phyloP scores from a whole-genome alignment of 352 stramenopile species.

The Phytopythium helicoides region DNA sequence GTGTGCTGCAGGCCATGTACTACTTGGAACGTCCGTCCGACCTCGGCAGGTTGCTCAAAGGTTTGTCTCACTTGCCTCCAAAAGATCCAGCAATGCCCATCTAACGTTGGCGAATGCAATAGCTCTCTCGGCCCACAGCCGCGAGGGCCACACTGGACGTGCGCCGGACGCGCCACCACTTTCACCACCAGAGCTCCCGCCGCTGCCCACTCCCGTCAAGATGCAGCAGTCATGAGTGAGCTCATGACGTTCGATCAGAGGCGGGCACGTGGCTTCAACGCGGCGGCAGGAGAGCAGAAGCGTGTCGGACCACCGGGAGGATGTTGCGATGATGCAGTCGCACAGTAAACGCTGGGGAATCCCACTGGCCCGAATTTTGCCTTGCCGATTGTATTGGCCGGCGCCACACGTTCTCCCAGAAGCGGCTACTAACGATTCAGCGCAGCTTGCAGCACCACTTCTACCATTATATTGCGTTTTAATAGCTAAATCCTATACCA shows the following conservation, averaged over 20 bases:
- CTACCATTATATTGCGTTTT: background rate
- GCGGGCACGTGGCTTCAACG: background rate
- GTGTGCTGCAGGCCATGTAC: conserved; percentile 64
- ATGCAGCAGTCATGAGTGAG: conserved; percentile 3
- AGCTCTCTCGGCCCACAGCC: conserved; percentile 60
- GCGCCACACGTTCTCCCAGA: conserved; percentile 6
- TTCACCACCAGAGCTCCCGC: background rate
- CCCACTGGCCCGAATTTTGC: background rate
- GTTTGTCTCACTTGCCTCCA: conserved; percentile 14
- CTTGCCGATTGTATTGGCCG: conserved; percentile 6
- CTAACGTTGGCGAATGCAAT: too few species aligned
- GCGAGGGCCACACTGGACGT: conserved; percentile 32
- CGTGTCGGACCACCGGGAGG: background rate
- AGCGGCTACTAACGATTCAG: background rate
- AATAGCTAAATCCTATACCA: background rate
- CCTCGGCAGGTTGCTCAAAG: conserved; percentile 52
- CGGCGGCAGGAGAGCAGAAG: background rate
- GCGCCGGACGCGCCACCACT: background rate
- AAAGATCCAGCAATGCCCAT: conserved; percentile 13
- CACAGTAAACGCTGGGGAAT: background rate
- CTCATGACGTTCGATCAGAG: conserved; percentile 9
- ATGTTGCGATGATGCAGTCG: conserved; percentile 3
- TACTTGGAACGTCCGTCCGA: conserved; percentile 59
- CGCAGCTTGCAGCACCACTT: background rate
- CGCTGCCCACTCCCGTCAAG: background rate